Percentiles rank a stretch among this genome's conserved stretches.
phyloP scores from a whole-genome alignment of 495 filamentous ascomycete genomes.

The Cercophora newfieldiana region DNA sequence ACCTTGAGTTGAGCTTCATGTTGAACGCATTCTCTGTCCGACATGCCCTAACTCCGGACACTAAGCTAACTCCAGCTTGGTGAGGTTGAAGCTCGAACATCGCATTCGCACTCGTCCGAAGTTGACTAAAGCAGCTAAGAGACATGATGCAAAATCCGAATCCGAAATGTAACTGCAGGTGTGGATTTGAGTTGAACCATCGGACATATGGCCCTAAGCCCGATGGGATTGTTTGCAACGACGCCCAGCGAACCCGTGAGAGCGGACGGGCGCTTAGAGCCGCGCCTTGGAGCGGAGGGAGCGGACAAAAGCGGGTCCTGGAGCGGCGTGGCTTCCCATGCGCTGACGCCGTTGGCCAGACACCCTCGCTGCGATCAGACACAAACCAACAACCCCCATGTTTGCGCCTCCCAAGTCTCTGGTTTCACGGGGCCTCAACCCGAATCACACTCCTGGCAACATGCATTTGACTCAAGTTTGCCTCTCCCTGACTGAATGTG shows the following conservation, averaged over 20 bases:
- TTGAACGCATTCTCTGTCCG: too few species aligned
- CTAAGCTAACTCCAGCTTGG: too few species aligned
- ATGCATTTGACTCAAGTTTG: not conserved
- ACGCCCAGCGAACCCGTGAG: not conserved
- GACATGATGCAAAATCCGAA: not conserved
- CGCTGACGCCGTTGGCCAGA: not conserved
- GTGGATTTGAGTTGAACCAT: not conserved
- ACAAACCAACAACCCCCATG: not conserved
- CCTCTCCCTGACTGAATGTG: not conserved
- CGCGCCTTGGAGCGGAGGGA: conserved; percentile 1
- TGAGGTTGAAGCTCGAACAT: too few species aligned
- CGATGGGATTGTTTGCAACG: not conserved
- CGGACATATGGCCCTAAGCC: not conserved
- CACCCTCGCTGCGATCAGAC: not conserved
- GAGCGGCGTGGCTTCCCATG: not conserved
- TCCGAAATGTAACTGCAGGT: too few species aligned
- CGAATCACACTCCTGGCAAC: not conserved
- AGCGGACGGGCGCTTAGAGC: not conserved
- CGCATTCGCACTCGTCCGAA: too few species aligned
- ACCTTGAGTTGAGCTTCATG: too few species aligned
- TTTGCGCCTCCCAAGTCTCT: not conserved
- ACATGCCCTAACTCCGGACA: too few species aligned
- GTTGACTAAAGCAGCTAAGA: too few species aligned
- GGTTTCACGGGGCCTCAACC: not conserved
- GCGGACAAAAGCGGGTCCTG: not conserved